Conservation (phyloP, 106 monocot species). For the Platanthera zijinensis region DNA sequence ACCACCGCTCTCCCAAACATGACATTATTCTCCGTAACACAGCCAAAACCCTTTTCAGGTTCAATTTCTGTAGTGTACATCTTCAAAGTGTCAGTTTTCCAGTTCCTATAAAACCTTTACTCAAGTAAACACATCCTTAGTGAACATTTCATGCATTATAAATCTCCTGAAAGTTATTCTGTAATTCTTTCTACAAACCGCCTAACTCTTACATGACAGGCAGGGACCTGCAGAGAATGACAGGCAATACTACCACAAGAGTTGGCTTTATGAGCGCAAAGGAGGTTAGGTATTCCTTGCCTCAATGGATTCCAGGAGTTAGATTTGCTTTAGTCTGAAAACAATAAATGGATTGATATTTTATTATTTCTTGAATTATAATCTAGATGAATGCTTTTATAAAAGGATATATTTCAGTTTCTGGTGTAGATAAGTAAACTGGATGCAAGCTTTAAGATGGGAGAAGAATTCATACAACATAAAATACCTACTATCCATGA, state of each 20-base stretch:
- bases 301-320: neutral
- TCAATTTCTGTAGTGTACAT: neutral
- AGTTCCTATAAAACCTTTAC: neutral
- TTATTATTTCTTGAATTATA: neutral
- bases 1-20: neutral
- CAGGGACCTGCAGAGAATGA: conserved; percentile 95
- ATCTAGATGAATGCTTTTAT: neutral
- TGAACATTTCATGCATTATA: neutral
- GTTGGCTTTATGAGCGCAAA: conserved; percentile 61
- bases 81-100: neutral
- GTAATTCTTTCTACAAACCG: neutral
- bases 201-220: conserved; percentile 57
- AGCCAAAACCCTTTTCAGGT: no score
- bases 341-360: neutral
- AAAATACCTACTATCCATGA: conserved; percentile 44
- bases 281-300: conserved; percentile 40
- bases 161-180: neutral
- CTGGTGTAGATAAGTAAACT: conserved; percentile 54
- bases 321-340: neutral
- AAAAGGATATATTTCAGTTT: conserved; percentile 20
- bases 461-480: conserved; percentile 17
- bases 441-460: conserved; percentile 20
- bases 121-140: neutral
- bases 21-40: no score
- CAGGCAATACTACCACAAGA: conserved; percentile 58